phyloP scores from a whole-genome alignment of 129 eudicot genomes.

The Cynara cardunculus region DNA sequence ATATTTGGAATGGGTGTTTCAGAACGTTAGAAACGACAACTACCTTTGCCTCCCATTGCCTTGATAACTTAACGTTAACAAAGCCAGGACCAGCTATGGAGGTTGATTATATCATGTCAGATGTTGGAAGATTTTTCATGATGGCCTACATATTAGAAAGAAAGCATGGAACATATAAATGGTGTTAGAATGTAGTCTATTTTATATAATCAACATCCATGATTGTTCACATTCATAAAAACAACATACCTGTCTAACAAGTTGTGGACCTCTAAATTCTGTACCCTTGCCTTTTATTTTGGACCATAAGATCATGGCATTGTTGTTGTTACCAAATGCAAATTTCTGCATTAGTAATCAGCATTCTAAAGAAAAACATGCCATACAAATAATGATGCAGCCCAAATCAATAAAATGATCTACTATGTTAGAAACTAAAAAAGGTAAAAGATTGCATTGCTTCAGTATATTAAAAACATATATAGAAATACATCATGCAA shows the following conservation, averaged over 20 bases:
- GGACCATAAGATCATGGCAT: constrained; percentile 81
- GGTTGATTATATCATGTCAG: constrained; percentile 70
- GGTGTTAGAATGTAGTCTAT: background rate
- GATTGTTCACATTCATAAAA: background rate
- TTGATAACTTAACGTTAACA: constrained; percentile 66
- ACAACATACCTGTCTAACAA: constrained; percentile 64
- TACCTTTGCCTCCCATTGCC: constrained; percentile 82
- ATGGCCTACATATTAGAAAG: constrained; percentile 52
- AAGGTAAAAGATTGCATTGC: too few relatives aligned
- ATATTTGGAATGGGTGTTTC: too few relatives aligned
- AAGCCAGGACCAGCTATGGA: constrained; percentile 78
- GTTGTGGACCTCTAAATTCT: constrained; percentile 61
- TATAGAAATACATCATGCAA: background rate
- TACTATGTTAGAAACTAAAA: too few relatives aligned
- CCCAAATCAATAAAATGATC: constrained; percentile 1
- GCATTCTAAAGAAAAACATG: background rate
- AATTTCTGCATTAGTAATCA: constrained; percentile 19
- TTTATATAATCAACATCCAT: background rate
- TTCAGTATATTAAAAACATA: too few relatives aligned
- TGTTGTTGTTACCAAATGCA: constrained; percentile 51
- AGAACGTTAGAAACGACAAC: background rate
- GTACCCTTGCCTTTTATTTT: constrained; percentile 59
- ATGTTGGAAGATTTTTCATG: too few relatives aligned
- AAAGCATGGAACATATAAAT: background rate
- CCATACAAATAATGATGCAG: too few relatives aligned